Conservation (phyloP, 2,329 filamentous ascomycete genomes). For the Neurospora crassa region DNA sequence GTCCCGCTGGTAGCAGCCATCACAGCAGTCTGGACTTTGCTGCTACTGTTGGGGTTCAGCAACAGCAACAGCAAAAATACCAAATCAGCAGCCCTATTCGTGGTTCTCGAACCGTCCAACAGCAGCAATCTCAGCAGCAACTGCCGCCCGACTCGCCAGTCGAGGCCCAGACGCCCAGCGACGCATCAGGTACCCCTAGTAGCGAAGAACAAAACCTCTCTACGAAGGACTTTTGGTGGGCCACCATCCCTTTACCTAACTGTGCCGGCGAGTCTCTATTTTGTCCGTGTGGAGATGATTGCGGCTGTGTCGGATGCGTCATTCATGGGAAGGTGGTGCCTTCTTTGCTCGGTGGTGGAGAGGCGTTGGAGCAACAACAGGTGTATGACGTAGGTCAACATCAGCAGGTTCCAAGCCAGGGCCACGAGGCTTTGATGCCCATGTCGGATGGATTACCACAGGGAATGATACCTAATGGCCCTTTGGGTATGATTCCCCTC, state of each 20-base stretch:
- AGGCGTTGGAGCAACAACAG: not conserved
- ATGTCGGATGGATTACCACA: not conserved
- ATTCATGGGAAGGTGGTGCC: constrained; percentile 29
- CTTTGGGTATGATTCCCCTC: not conserved
- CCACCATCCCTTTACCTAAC: constrained; percentile 39
- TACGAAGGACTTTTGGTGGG: constrained; percentile 49
- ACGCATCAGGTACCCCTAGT: constrained; percentile 31
- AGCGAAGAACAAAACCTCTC: constrained; percentile 42
- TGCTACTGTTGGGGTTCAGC: not conserved
- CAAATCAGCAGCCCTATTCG: not conserved
- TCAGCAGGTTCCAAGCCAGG: not conserved
- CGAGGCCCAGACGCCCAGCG: constrained; percentile 36
- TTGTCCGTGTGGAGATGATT: constrained; percentile 51
- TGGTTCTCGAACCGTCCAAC: not conserved
- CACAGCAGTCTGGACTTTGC: not conserved
- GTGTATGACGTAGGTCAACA: not conserved
- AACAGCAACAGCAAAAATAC: not conserved
- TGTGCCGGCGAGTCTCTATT: constrained; percentile 40
- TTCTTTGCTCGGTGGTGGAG: not conserved
- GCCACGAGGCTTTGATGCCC: not conserved
- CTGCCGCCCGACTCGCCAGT: constrained; percentile 23
- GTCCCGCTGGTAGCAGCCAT: not conserved
- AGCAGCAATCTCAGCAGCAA: constrained; percentile 10
- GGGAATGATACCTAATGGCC: not conserved
- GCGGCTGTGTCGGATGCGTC: constrained; percentile 46